Evolutionary conservation across 192 early-diverging fungal genomes (phyloP).

Genomic region (Geranomyces michiganensis): DNA sequence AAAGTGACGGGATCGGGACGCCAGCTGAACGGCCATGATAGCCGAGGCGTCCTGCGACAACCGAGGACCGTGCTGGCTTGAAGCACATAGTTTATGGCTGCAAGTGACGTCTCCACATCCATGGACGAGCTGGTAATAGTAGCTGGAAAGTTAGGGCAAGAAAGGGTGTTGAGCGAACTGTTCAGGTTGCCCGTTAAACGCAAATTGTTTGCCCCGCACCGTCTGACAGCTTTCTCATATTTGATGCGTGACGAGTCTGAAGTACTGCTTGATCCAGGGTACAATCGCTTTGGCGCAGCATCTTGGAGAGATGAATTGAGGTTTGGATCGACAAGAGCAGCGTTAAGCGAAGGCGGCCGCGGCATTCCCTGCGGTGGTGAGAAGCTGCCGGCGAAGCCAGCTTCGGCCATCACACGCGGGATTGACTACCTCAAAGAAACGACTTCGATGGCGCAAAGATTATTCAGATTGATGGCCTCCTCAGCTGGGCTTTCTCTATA

Average conservation of each 20-base stretch:
- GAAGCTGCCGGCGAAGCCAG: no score
- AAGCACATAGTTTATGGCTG: slow-evolving; percentile 49
- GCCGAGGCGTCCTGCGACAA: slow-evolving; percentile 51
- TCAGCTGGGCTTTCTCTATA: no score
- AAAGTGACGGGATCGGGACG: slow-evolving; percentile 36
- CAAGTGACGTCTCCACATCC: slow-evolving; percentile 52
- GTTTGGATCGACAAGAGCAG: slow-evolving; percentile 38
- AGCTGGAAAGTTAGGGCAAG: slow-evolving; percentile 30
- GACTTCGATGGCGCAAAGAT: no score
- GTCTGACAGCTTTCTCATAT: slow-evolving; percentile 33
- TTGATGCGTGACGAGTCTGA: slow-evolving; percentile 8
- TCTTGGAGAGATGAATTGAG: slow-evolving; percentile 33
- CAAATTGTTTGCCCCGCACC: slow-evolving; percentile 12
- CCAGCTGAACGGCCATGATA: slow-evolving; percentile 58
- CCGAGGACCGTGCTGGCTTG: slow-evolving; percentile 33
- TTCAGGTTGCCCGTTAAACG: neutral
- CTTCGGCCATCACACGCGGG: no score
- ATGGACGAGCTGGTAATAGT: slow-evolving; percentile 55
- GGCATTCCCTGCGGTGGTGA: slow-evolving; percentile 4
- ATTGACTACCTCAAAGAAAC: no score
- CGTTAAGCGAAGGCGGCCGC: slow-evolving; percentile 36
- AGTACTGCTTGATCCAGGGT: slow-evolving; percentile 25
- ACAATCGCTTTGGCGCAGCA: slow-evolving; percentile 26
- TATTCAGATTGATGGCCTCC: no score
- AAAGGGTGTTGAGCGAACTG: neutral